A percentile compares a stretch with the other conserved stretches of the same genome.
Conservation (phyloP, 2,329 filamentous ascomycete genomes). For the Byssoonygena ceratinophila region DNA sequence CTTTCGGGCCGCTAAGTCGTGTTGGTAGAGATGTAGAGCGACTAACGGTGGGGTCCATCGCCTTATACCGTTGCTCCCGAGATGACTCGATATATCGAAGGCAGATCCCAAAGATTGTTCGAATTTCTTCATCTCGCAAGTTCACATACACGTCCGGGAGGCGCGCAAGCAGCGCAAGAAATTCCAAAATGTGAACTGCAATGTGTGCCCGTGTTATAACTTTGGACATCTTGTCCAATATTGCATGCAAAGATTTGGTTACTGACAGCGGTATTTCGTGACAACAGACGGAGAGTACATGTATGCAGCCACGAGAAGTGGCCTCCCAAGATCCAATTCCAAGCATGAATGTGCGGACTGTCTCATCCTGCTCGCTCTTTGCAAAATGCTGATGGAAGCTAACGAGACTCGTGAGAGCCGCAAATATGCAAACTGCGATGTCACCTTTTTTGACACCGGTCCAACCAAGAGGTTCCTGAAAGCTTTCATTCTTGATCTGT, state of each 20-base stretch:
- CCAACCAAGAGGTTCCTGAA: slow-evolving; percentile 69
- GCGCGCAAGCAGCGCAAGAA: slow-evolving; percentile 78
- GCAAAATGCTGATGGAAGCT: slow-evolving; percentile 81
- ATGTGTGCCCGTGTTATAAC: slow-evolving; percentile 90
- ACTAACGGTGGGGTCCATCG: slow-evolving; percentile 24
- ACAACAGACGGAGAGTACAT: slow-evolving; percentile 87
- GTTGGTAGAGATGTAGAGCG: slow-evolving; percentile 30
- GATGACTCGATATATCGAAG: slow-evolving; percentile 88
- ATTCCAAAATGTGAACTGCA: slow-evolving; percentile 90
- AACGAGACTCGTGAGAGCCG: slow-evolving; percentile 74
- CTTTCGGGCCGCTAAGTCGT: slow-evolving; percentile 36
- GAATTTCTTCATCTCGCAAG: slow-evolving; percentile 82
- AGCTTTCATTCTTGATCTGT: slow-evolving; percentile 64
- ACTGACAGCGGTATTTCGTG: slow-evolving; percentile 84
- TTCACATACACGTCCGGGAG: slow-evolving; percentile 77
- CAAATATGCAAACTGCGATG: slow-evolving; percentile 78
- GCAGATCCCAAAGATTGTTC: slow-evolving; percentile 88
- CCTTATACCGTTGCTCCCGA: slow-evolving; percentile 46
- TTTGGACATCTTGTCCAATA: slow-evolving; percentile 86
- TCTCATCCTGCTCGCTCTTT: slow-evolving; percentile 77
- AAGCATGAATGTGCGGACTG: slow-evolving; percentile 74
- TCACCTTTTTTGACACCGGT: slow-evolving; percentile 76
- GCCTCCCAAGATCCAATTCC: slow-evolving; percentile 76
- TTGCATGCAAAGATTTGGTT: slow-evolving; percentile 71
- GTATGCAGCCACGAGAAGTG: slow-evolving; percentile 85